Evolutionary conservation across 768 basidiomycete genomes (phyloP), one percentile per base, ranked within the genome.

Genomic region (Candolleomyces efflorescens): DNA sequence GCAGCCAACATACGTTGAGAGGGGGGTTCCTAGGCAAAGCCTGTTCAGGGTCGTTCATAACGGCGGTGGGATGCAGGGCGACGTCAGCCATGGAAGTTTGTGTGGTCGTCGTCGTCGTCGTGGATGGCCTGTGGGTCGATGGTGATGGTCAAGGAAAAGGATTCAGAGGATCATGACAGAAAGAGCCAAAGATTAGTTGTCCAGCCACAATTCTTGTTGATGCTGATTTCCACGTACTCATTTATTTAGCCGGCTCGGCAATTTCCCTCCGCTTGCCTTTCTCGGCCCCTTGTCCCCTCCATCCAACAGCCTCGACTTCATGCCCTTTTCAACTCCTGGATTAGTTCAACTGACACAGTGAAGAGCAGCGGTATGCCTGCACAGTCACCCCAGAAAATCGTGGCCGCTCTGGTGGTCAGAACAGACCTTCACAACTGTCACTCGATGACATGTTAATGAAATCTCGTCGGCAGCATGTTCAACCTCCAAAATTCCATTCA

Each of bases 131-230:
- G 17, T 2, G 17, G 13, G 49, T 27, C 15, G 49, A 26, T 15
- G 24, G 3, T 36, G 49, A 36, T 26, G 55, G 47, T 37, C 13
- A 26, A 9, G 26, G 38, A 45, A 43, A 20, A 18, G 18, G 38
- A 37, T 50, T 57, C 48, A 57, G 43, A 43, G 56, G 55, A 56
- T 43, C 55, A 56, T 56, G 32, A 55, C 18, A 56, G 55, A 47
- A 32, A 49, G 41, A 46, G 27, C 17, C n/a, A 55, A 44, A 57
- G 55, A 51, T 47, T 56, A 46, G 55, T 32, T 32, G 32, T 24
- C 46, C 55, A 56, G 55, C 55, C 55, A 49, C 55, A 56, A 51
- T 48, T 43, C 41, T 43, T 43, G 27, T 26, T 51, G 49, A 51
- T 51, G 24, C 49, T 51, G 49, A 51, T 51, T 51, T 51, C 24